A percentile compares a stretch with the other conserved stretches of the same genome.
Evolutionary conservation across 176 grass and related monocot species (phyloP).

Genomic region (Oryza meyeriana): DNA sequence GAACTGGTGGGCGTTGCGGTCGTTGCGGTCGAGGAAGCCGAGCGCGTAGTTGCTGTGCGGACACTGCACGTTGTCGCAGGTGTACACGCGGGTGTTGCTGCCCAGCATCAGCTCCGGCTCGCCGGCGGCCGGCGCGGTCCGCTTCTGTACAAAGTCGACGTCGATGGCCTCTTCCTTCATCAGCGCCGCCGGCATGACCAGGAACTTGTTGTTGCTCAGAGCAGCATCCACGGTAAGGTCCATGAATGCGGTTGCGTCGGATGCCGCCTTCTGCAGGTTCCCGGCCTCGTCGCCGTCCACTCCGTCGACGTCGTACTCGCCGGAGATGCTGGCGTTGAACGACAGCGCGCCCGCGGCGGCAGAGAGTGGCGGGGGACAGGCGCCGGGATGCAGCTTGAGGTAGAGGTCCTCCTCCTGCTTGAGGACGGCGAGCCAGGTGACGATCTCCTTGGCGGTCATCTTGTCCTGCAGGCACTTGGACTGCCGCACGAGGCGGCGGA

Average conservation of each 20-base stretch:
- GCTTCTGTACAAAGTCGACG: conserved; percentile 51
- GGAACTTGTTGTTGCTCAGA: conserved; percentile 20
- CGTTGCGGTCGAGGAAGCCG: conserved; percentile 65
- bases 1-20: conserved; percentile 56
- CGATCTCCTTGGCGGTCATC: conserved; percentile 91
- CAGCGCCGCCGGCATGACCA: conserved; percentile 19
- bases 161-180: conserved; percentile 60
- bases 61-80: conserved; percentile 59
- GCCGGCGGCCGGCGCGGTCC: conserved; percentile 7
- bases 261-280: neutral
- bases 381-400: conserved; percentile 49
- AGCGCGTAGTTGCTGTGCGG: conserved; percentile 32
- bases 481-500: conserved; percentile 74
- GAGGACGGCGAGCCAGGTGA: conserved; percentile 72
- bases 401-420: conserved; percentile 77
- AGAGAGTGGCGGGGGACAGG: conserved; percentile 15
- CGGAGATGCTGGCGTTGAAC: conserved; percentile 35
- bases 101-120: conserved; percentile 43
- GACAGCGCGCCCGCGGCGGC: conserved; percentile 22
- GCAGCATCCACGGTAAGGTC: conserved; percentile 32
- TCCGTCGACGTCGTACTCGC: conserved; percentile 67
- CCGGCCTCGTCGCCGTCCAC: conserved; percentile 33
- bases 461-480: conserved; percentile 93
- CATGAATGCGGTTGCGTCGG: neutral
- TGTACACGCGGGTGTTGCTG: conserved; percentile 42